Percentiles rank a stretch among this genome's conserved stretches.
phyloP scores from a whole-genome alignment of 805 yeast genomes.

The Myxozyma geophila region DNA sequence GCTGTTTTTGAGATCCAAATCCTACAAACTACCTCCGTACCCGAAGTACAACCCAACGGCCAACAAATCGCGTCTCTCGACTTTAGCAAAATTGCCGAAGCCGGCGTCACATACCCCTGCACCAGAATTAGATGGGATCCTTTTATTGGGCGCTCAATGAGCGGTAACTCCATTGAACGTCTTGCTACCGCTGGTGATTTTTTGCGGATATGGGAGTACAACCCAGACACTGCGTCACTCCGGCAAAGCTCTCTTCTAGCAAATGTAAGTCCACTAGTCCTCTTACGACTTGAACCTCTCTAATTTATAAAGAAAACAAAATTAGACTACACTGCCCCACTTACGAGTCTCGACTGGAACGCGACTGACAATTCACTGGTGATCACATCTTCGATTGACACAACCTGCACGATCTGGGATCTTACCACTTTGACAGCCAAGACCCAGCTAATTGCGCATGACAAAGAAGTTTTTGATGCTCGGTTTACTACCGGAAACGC shows the following conservation, averaged over 20 bases:
- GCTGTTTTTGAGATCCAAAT: conserved; percentile 37
- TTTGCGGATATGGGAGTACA: conserved; percentile 64
- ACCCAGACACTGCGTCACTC: conserved; percentile 45
- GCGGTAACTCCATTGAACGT: conserved; percentile 47
- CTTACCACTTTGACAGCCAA: conserved; percentile 68
- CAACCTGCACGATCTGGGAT: conserved; percentile 98
- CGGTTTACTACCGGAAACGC: conserved; percentile 75
- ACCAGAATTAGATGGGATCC: conserved; percentile 80
- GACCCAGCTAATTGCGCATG: conserved; percentile 96
- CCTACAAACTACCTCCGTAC: conserved; percentile 36
- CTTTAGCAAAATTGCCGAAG: conserved; percentile 57
- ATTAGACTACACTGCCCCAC: conserved; percentile 69
- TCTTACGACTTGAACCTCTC: background rate
- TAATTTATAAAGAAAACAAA: conserved; percentile 42
- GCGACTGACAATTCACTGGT: conserved; percentile 66
- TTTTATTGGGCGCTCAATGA: conserved; percentile 34
- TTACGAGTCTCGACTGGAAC: conserved; percentile 95
- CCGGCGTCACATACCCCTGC: conserved; percentile 65
- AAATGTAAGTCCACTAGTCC: conserved; percentile 26
- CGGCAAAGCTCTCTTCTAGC: conserved; percentile 50
- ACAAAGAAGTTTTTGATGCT: conserved; percentile 92
- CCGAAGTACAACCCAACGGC: conserved; percentile 39
- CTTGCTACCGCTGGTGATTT: conserved; percentile 76
- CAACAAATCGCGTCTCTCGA: conserved; percentile 43
- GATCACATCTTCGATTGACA: conserved; percentile 88